These are phyloP conservation scores for Mantamonas sphyraenae DNA, from an alignment of 78 protist species.

Conservation along the genomic window DNA sequence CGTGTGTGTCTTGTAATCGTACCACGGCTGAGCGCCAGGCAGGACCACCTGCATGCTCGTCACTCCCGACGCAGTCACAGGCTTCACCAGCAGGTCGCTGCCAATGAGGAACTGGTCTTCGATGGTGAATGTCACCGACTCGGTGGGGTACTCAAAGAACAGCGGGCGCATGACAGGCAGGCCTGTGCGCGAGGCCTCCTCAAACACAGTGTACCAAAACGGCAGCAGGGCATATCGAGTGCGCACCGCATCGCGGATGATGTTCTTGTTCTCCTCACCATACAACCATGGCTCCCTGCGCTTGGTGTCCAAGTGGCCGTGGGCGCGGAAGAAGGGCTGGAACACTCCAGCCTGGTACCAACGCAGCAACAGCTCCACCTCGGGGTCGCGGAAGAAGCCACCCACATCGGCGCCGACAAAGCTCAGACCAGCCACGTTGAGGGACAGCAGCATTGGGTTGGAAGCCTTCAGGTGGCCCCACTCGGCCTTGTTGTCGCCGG, in stretches of 20 bases:
- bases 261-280: slow-evolving; percentile 47
- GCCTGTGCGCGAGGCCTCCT: slow-evolving; percentile 53
- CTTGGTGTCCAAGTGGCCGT: slow-evolving; percentile 88
- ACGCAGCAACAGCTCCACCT: slow-evolving; percentile 79
- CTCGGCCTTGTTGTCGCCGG: slow-evolving; percentile 95
- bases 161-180: slow-evolving; percentile 69
- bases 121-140: background rate
- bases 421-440: slow-evolving; percentile 78
- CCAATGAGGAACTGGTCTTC: slow-evolving; percentile 63
- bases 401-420: slow-evolving; percentile 94
- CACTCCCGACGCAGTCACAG: slow-evolving; percentile 33
- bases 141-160: slow-evolving; percentile 34
- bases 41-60: slow-evolving; percentile 7
- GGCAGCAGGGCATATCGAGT: slow-evolving; percentile 86
- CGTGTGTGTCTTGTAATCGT: background rate
- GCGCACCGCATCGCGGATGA: slow-evolving; percentile 50
- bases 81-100: slow-evolving; percentile 45
- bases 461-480: slow-evolving; percentile 84
- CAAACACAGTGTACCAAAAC: slow-evolving; percentile 70
- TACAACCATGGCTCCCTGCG: slow-evolving; percentile 95
- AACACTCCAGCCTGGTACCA: slow-evolving; percentile 93
- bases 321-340: slow-evolving; percentile 97
- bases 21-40: slow-evolving; percentile 25
- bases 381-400: slow-evolving; percentile 94
- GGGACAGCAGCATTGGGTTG: slow-evolving; percentile 79